These are phyloP conservation scores for Orbilia quercus DNA, from an alignment of 2,329 filamentous ascomycete genomes.

Conservation along the genomic window DNA sequence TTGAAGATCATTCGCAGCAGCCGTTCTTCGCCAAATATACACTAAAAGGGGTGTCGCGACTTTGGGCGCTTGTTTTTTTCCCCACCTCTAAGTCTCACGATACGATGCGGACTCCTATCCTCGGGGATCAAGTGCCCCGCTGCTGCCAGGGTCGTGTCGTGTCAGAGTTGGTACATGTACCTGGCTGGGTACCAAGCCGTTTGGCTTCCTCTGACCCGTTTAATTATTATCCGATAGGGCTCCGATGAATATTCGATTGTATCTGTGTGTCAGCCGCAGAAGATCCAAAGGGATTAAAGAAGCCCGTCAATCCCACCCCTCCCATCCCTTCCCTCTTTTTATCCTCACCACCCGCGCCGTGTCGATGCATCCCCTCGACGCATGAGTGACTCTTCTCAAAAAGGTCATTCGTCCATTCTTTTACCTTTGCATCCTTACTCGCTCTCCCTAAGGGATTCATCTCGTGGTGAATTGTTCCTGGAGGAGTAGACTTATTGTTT, in stretches of 20 bases:
- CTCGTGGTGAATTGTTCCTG: conserved; percentile 13
- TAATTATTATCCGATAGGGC: conserved; percentile 43
- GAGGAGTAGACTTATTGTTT: neutral
- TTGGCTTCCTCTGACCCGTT: neutral
- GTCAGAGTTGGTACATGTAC: conserved; percentile 1
- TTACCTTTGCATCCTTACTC: conserved; percentile 38
- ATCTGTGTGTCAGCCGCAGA: conserved; percentile 28
- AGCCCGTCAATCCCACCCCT: conserved; percentile 21
- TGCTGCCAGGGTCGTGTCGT: neutral
- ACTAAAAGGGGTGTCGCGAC: conserved; percentile 29
- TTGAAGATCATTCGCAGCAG: neutral
- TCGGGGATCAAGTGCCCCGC: conserved; percentile 4
- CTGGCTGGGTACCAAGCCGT: too few relatives aligned
- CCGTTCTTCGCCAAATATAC: conserved; percentile 1
- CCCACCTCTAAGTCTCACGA: conserved; percentile 26
- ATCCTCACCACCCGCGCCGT: conserved; percentile 26
- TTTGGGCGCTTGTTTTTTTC: conserved; percentile 13
- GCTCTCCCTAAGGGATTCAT: conserved; percentile 19
- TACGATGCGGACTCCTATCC: conserved; percentile 10
- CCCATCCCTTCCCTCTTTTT: conserved; percentile 16
- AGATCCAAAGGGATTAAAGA: conserved; percentile 25
- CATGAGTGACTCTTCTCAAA: conserved; percentile 46
- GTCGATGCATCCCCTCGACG: conserved; percentile 45
- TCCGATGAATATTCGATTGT: neutral
- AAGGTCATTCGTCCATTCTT: conserved; percentile 55